Conservation (phyloP, 805 yeast species). For the Kodamaea lidongshanica region DNA sequence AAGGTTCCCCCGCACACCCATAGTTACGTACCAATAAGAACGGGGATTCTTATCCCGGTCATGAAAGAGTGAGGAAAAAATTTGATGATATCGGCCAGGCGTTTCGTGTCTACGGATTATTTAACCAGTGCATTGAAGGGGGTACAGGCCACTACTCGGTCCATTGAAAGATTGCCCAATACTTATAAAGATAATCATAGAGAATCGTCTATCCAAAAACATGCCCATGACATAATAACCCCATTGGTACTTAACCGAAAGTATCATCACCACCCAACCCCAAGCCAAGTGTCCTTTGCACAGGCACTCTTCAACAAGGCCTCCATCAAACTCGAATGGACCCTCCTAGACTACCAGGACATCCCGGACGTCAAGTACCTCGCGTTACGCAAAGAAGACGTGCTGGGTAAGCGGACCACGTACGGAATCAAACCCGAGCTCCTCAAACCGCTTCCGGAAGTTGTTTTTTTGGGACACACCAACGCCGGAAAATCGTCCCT, state of each 20-base stretch:
- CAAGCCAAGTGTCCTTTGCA: conserved; percentile 13
- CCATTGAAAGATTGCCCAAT: too few species aligned
- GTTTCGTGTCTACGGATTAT: too few species aligned
- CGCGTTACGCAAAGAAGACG: conserved; percentile 12
- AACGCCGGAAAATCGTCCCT: conserved; percentile 85
- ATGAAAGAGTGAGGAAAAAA: neutral
- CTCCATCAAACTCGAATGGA: conserved; percentile 52
- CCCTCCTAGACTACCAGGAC: conserved; percentile 43
- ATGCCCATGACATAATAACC: too few species aligned
- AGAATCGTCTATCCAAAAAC: too few species aligned
- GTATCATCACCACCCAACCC: conserved; percentile 10
- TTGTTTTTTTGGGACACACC: conserved; percentile 71
- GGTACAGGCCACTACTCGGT: too few species aligned
- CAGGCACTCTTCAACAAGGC: conserved; percentile 40
- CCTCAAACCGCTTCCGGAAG: conserved; percentile 53
- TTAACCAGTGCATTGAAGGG: too few species aligned
- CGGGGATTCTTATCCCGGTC: conserved; percentile 6
- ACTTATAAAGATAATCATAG: too few species aligned
- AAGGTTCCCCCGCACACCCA: neutral
- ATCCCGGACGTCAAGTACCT: conserved; percentile 52
- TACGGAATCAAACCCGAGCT: conserved; percentile 31
- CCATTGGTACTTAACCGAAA: too few species aligned
- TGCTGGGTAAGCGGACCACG: conserved; percentile 16
- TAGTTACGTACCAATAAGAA: conserved; percentile 8
- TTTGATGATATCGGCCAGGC: too few species aligned